Evolutionary conservation across 1,284 basidiomycete species (phyloP), one percentile per base, ranked within the genome.

Genomic region (Ganoderma multipileum): DNA sequence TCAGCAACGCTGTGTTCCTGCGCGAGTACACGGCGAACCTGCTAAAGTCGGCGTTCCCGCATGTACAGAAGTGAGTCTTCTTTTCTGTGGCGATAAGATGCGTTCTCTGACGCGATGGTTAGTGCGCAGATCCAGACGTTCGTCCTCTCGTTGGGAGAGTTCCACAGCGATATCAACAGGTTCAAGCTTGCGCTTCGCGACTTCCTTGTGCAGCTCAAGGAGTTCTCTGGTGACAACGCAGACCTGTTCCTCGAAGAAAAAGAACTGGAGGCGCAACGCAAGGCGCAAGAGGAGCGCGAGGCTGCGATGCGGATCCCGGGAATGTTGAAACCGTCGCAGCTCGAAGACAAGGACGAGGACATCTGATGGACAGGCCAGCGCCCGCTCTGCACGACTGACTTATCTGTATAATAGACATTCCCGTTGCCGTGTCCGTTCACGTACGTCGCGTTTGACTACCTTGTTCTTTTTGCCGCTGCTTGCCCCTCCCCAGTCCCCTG

Each of bases 151-250:
- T 87, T 99, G 70, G 92, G 93, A 73, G 95, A 97, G 79, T 91
- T 92, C 76, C 92, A 97, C 76, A 89, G 86, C 76, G 98, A 99
- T 79, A 91, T 95, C 77, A 94, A 92, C 77, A 90, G 93, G 74
- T 98, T 98, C 91, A 99, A 99, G 85, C 85, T 95, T 71, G 92
- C 94, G n/a, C 86, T 99, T 60, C 94, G 98, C 70, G 93, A 95
- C 80, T 95, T 95, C 88, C 86, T 95, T 65, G 94, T 97, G 76
- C 94, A 94, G 78, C 89, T 97, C 76, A 97, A 97, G 80, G 97
- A 98, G 81, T 97, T 97, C 83, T 92, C 91, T 23, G 94, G 91
- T 54, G 92, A 94, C 78, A 93, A 93, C 68, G 86, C 92, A 33
- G 95, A 99, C 74, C 85, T 99, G 50, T 99, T 88, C 83, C 84